phyloP scores from a whole-genome alignment of 257 asterid genomes.

The Solanum chilense region DNA sequence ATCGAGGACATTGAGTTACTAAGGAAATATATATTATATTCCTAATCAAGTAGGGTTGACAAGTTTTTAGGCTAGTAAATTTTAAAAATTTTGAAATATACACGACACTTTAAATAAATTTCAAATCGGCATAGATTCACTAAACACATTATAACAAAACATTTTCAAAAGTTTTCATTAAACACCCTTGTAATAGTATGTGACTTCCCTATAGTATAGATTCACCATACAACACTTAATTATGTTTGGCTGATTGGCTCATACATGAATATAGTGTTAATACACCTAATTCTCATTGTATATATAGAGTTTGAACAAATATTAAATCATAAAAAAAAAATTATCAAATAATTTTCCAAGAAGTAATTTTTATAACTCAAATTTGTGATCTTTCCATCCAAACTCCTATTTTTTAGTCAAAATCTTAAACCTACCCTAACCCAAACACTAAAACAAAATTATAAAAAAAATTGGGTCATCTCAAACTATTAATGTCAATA shows the following conservation, averaged over 20 bases:
- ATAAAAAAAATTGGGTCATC: neutral
- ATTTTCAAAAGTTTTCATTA: neutral
- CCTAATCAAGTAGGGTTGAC: neutral
- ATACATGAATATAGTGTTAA: neutral
- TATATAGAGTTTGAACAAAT: too few species aligned
- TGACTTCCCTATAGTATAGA: neutral
- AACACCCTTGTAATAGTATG: neutral
- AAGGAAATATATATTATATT: neutral
- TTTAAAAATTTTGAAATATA: fast-evolving
- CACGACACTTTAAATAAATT: neutral
- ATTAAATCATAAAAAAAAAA: too few species aligned
- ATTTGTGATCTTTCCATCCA: neutral
- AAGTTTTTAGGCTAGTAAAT: neutral
- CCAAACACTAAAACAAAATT: neutral
- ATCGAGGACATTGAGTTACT: neutral
- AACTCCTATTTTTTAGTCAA: neutral
- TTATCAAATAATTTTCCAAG: too few species aligned
- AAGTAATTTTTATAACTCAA: neutral
- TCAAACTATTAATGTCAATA: neutral
- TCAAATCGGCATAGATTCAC: too few species aligned
- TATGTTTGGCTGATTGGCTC: neutral
- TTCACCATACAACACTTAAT: neutral
- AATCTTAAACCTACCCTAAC: neutral
- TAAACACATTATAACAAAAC: neutral
- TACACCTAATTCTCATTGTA: neutral